Evolutionary conservation across 2,329 filamentous ascomycete species (phyloP).

Genomic region (Diaporthe sp.): DNA sequence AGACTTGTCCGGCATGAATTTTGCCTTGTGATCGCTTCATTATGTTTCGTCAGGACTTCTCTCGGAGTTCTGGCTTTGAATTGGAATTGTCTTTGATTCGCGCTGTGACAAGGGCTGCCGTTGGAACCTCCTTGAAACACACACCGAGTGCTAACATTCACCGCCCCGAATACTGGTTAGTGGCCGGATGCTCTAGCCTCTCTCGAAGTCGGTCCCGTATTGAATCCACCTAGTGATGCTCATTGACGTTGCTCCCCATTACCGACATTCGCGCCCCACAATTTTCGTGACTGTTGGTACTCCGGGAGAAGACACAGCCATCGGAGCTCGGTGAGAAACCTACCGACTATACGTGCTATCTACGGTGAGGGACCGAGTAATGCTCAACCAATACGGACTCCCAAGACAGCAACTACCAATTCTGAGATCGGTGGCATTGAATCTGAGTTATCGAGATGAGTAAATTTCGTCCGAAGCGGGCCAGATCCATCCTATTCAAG

Average conservation of each 20-base stretch:
- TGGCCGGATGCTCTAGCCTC: slow-evolving; percentile 1
- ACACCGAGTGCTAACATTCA: slow-evolving; percentile 3
- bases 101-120: not conserved
- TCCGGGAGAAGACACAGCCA: not conserved
- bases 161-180: not conserved
- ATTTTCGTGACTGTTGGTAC: not conserved
- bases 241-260: not conserved
- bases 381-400: not conserved
- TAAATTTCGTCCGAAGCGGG: not conserved
- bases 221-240: not conserved
- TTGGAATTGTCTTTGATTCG: not conserved
- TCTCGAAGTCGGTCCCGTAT: slow-evolving; percentile 17
- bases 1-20: not conserved
- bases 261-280: slow-evolving; percentile 4
- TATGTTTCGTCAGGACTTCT: slow-evolving; percentile 11
- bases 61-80: slow-evolving; percentile 14
- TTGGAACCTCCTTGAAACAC: slow-evolving; percentile 26
- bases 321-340: not conserved
- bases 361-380: not conserved
- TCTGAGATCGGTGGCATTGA: not conserved
- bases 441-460: not conserved
- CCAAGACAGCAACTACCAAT: not conserved
- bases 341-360: not conserved
- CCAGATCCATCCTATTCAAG: not conserved
- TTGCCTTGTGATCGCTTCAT: not conserved